phyloP scores from a whole-genome alignment of 176 grass and related monocot genomes.

The Oryza brachyantha region DNA sequence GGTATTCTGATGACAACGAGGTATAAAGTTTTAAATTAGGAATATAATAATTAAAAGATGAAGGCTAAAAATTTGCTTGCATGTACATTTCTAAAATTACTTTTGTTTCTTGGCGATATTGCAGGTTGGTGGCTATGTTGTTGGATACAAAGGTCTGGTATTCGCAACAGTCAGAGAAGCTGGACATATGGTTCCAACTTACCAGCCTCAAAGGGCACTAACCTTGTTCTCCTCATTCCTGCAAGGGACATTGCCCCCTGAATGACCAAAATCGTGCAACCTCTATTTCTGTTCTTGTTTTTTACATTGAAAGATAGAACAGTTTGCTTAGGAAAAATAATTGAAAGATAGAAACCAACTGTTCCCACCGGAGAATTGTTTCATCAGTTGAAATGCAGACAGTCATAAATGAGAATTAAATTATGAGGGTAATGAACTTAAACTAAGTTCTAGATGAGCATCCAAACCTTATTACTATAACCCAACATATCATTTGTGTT shows the following conservation, averaged over 20 bases:
- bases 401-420: neutral
- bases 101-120: conserved; percentile 32
- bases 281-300: neutral
- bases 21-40: conserved; percentile 21
- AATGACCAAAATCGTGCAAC: conserved; percentile 28
- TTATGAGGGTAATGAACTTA: neutral
- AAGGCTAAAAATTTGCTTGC: neutral
- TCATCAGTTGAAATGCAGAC: neutral
- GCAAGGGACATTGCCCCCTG: conserved; percentile 44
- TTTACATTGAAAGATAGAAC: conserved; percentile 4
- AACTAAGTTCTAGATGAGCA: neutral
- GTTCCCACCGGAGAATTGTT: conserved; percentile 15
- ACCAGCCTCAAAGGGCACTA: conserved; percentile 50
- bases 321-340: neutral
- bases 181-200: conserved; percentile 51
- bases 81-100: conserved; percentile 8
- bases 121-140: conserved; percentile 57
- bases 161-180: conserved; percentile 57
- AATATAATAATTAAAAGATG: neutral
- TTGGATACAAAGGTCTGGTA: conserved; percentile 33
- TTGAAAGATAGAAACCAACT: neutral
- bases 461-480: neutral
- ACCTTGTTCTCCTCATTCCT: conserved; percentile 56
- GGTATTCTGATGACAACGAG: conserved; percentile 46
- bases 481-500: neutral